phyloP scores from a whole-genome alignment of 441 rosid species.

The Erodium moschatum region DNA sequence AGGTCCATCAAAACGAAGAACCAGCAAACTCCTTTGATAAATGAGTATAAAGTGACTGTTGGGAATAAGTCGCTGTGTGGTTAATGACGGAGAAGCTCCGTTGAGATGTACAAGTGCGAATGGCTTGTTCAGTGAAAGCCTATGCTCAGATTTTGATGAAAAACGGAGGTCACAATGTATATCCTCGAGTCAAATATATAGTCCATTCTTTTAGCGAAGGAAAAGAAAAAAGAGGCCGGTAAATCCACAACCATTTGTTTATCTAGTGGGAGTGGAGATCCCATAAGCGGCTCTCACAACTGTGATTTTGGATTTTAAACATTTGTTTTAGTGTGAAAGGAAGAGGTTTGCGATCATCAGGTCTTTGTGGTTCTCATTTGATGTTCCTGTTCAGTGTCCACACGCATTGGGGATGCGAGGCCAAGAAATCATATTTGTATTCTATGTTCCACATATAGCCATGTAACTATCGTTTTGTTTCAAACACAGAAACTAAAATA shows the following conservation, averaged over 20 bases:
- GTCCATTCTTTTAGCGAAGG: constrained; percentile 35
- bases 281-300: constrained; percentile 6
- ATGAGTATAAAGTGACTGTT: not conserved
- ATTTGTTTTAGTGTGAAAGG: constrained; percentile 8
- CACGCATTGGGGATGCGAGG: not conserved
- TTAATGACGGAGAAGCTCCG: constrained; percentile 1
- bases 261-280: constrained; percentile 22
- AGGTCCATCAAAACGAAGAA: constrained; percentile 79
- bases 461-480: not conserved
- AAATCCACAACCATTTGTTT: constrained; percentile 22
- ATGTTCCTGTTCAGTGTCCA: not conserved
- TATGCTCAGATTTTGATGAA: constrained; percentile 12
- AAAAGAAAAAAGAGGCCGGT: constrained; percentile 20
- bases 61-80: not conserved
- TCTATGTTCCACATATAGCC: not conserved
- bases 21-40: constrained; percentile 72
- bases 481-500: too few species aligned
- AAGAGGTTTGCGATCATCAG: constrained; percentile 2
- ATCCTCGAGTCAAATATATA: constrained; percentile 29
- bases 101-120: constrained; percentile 2
- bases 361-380: constrained; percentile 4
- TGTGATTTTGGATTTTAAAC: constrained; percentile 10
- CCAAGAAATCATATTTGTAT: constrained; percentile 11
- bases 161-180: constrained; percentile 33
- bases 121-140: constrained; percentile 17